Evolutionary conservation across 2,329 filamentous ascomycete genomes (phyloP), one percentile per base, ranked within the genome.

Genomic region (Conoideocrella luteorostrata): DNA sequence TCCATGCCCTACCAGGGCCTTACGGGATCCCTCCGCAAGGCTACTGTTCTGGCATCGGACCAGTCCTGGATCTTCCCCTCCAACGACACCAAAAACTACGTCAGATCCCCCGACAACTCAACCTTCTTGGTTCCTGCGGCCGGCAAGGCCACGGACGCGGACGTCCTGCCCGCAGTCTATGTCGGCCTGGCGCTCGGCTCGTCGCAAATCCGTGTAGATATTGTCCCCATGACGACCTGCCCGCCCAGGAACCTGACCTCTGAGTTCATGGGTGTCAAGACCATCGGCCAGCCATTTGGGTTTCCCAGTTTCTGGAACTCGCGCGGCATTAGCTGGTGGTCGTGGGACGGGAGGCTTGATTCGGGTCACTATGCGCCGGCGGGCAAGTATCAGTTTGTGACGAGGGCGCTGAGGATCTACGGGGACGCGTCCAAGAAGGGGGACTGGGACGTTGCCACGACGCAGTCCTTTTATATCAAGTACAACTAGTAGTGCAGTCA

Each of bases 401-500:
- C 74, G 28, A 65, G 65, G 46, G 68, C 72, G 3, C 54, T 77
- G 48, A 67, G 65, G 47, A 65, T 77, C 45, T 74, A 70, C 48
- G 74, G 75, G 2, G 63, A 77, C 45, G 54, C 58, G 17, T 53
- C 58, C 7, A 59, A 66, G 41, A 42, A 58, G 0, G 57, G 54
- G 2, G 70, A 77, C 39, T 78, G 72, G 56, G 73, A 76, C 17
- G 50, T 58, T 1, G 50, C 54, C 5, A 62, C 69, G 50, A 66
- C 69, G 15, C 56, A 56, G 3, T 39, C 60, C 1, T 76, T 77
- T 50, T 53, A 56, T 13, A 64, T 77, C 34, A 51, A 54, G 24
- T 77, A 76, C 20, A 34, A 33, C 21, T 13, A 24, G 39, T 17
- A 33, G 15, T 17, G 30, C 1, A 7, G n/a, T n/a, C n/a, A n/a